Base-by-base conservation (phyloP, 2,329 filamentous ascomycete species). In the Diaporthe ilicicola region DNA sequence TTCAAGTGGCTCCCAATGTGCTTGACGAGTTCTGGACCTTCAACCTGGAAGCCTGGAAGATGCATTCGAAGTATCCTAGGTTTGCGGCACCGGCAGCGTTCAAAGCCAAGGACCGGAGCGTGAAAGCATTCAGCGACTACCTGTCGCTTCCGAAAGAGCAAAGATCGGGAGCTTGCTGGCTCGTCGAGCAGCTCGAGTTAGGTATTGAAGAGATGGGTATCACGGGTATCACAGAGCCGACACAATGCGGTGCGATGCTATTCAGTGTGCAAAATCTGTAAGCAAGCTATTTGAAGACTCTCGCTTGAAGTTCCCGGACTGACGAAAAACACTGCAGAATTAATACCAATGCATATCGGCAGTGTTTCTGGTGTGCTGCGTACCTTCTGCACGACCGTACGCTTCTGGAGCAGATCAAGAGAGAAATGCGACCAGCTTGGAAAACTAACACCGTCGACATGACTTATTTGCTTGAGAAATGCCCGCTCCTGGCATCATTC, bases 1-100 rank as follows among this genome's bases (percentile, higher is more conserved):
- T 32, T 15, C 5, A 54, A 6, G 67, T 64, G 1, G 48, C 34
- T 12, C 67, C 67, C 6, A 24, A 48, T 8, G 15, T 46, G 1
- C 24, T 64, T 15, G 46, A 51, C 19, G 39, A 69, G 12, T 69
- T 69, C 48, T 69, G 53, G 22, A n/a, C 32, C 2, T 69, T 62
- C 24, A 56, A 69, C 13, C 22, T 62, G 15, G 55, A 69, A 34
- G 67, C 44, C 24, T 69, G 55, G 67, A 69, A 69, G 17, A 37
- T 62, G 10, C 67, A 46, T 34, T 69, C 22, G 32, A 69, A 69
- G 19, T 64, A 56, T 17, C 67, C 55, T 17, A 9, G 53, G 19
- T 69, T 69, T 19, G 55, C 67, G 24, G 67, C 67, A 17, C 48
- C 34, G 9, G 15, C 13, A 13, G 19, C 51, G 7, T 69, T 62